Base-by-base conservation (phyloP, 129 eudicot genomes). In the Escallonia rubra region DNA sequence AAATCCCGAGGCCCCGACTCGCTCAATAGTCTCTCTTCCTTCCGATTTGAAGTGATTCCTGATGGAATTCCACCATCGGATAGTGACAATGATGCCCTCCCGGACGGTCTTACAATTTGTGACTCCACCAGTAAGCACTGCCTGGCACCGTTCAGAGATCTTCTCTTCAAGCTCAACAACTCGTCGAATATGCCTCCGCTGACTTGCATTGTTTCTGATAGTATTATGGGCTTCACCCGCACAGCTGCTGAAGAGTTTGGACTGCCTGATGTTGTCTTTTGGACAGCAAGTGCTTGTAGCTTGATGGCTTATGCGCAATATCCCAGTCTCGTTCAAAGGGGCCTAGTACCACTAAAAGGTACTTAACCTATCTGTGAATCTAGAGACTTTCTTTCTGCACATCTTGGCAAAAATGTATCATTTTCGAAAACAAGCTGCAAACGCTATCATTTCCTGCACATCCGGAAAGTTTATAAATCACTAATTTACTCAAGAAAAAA, bases 1-100 rank as follows among this genome's bases (percentile, higher is more conserved):
- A 41, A 59, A 41, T 23, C 64, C 44, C 41, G 44, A 6, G 44
- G 64, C 64, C 45, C 64, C 45, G 4, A 41, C 45, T 34, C 64
- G 8, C 64, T 59, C 41, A 44, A 39, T 2, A 44, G 64, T 14
- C 44, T 39, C n/a, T 9, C 64, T 5, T 5, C 45, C 4, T 59
- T 59, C 45, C 44, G 64, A 44, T 59, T 59, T 12, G 64, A 59
- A 10, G 13, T 44, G 12, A 59, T 59, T 11, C 64, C 64, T 13
- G 64, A 59, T 13, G 64, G 64, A 41, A 11, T 59, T 4, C 46
- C 46, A 38, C 43, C 13, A 10, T 59, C 64, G 50, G 50, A 46
- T 4, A 41, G 10, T 38, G n/a, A 11, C 3, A 34, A 6, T 7
- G 34, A 23, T 23, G 46, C 64, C 64, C 38, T 44, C 10, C 43